Conservation (phyloP, 495 filamentous ascomycete genomes). For the Penicillium ucsense region DNA sequence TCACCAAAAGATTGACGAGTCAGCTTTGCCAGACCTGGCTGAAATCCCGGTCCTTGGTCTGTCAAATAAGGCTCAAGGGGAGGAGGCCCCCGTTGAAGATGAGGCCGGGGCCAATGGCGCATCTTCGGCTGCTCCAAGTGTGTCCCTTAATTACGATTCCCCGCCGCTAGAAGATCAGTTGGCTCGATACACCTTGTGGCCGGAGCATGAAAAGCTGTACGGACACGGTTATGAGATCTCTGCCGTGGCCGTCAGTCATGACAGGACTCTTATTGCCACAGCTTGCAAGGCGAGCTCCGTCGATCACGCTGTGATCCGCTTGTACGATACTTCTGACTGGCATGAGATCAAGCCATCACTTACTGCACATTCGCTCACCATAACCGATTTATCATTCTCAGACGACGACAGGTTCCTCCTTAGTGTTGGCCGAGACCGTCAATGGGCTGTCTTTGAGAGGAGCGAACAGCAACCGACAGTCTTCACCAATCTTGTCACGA, state of each 20-base stretch:
- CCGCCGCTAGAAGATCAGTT: constrained; percentile 88
- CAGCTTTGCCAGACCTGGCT: constrained; percentile 67
- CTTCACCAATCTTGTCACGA: constrained; percentile 49
- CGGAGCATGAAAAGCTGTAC: constrained; percentile 93
- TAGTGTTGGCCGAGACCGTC: constrained; percentile 83
- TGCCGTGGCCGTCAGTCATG: constrained; percentile 69
- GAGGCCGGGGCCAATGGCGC: constrained; percentile 29
- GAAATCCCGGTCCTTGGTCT: constrained; percentile 91
- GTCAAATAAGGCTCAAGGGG: constrained; percentile 84
- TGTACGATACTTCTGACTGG: constrained; percentile 82
- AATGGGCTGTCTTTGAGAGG: constrained; percentile 73
- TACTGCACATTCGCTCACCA: constrained; percentile 71
- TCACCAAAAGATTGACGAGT: constrained; percentile 22
- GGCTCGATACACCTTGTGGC: constrained; percentile 86
- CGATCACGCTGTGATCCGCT: constrained; percentile 86
- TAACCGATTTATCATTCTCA: constrained; percentile 71
- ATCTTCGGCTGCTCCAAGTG: constrained; percentile 11
- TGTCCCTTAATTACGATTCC: constrained; percentile 39
- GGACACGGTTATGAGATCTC: constrained; percentile 99
- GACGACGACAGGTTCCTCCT: constrained; percentile 62
- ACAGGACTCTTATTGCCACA: constrained; percentile 71
- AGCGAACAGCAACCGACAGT: constrained; percentile 22
- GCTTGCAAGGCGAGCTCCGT: constrained; percentile 86
- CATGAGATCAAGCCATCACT: constrained; percentile 78
- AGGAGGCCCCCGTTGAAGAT: constrained; percentile 37